These are phyloP conservation scores for Colletotrichum filicis DNA, from an alignment of 2,329 filamentous ascomycete genomes.

Conservation along the genomic window DNA sequence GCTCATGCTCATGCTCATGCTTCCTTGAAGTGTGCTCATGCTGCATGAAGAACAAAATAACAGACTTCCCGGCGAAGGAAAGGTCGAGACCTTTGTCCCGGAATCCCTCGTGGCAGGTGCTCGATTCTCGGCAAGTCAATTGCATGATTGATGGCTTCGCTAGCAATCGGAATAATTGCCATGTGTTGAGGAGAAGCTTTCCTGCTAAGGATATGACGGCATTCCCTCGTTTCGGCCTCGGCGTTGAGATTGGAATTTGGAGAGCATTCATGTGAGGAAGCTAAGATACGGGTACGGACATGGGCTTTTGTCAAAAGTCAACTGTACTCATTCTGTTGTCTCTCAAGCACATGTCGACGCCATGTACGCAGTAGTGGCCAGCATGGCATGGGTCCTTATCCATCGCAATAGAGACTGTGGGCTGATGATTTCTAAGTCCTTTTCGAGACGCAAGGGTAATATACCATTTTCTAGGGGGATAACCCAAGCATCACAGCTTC, in stretches of 20 bases:
- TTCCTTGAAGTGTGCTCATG: background rate
- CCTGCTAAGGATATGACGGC: background rate
- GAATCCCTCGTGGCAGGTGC: background rate
- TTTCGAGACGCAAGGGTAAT: background rate
- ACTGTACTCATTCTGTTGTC: background rate
- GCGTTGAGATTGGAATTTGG: background rate
- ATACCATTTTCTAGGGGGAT: background rate
- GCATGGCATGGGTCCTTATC: background rate
- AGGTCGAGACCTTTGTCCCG: background rate
- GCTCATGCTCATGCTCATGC: background rate
- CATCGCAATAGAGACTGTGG: background rate
- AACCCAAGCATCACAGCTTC: background rate
- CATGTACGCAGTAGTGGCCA: background rate
- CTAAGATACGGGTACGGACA: background rate
- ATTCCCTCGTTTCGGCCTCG: background rate
- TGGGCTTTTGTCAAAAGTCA: background rate
- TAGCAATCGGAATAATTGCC: background rate
- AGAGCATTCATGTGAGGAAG: slow-evolving; percentile 1
- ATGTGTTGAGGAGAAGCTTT: background rate
- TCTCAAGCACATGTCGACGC: background rate
- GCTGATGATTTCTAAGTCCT: background rate
- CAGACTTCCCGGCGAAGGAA: background rate
- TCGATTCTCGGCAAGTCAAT: background rate
- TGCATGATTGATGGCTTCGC: background rate
- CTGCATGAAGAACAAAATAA: slow-evolving; percentile 6